Evolutionary conservation across 208 protist species (phyloP).

Genomic region (Phytomonas sp.): DNA sequence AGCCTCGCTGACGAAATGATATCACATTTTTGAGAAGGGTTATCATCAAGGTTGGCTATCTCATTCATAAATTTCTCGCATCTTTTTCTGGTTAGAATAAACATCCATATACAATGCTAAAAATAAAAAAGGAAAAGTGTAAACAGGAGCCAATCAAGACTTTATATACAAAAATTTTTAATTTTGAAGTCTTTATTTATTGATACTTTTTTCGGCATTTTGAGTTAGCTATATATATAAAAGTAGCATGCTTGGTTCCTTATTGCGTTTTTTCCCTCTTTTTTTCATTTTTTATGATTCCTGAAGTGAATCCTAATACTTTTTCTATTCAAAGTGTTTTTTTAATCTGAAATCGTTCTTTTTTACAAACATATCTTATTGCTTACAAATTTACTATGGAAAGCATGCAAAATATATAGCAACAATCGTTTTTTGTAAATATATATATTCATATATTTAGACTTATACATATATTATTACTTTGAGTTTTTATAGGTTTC

Average conservation of each 20-base stretch:
- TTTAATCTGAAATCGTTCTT: not conserved
- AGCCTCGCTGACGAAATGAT: not conserved
- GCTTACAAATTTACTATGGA: not conserved
- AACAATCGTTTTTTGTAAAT: not conserved
- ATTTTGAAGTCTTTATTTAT: constrained; percentile 3
- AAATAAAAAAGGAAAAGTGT: constrained; percentile 3
- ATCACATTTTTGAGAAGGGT: constrained; percentile 6
- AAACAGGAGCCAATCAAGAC: not conserved
- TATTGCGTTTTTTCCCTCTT: constrained; percentile 12
- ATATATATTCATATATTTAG: constrained; percentile 5
- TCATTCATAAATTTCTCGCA: not conserved
- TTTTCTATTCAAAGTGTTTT: not conserved
- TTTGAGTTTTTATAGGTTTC: constrained; percentile 11
- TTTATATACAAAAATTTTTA: not conserved
- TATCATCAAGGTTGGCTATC: not conserved
- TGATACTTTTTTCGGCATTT: constrained; percentile 6
- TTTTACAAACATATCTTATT: not conserved
- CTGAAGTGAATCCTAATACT: not conserved
- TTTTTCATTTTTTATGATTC: constrained; percentile 8
- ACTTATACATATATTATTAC: constrained; percentile 9
- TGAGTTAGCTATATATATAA: constrained; percentile 12
- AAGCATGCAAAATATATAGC: not conserved
- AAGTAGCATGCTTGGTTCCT: constrained; percentile 14
- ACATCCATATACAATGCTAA: not conserved
- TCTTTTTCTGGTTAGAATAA: constrained; percentile 20